Conservation (phyloP, 306 rosid species). For the Glycine latifolia region DNA sequence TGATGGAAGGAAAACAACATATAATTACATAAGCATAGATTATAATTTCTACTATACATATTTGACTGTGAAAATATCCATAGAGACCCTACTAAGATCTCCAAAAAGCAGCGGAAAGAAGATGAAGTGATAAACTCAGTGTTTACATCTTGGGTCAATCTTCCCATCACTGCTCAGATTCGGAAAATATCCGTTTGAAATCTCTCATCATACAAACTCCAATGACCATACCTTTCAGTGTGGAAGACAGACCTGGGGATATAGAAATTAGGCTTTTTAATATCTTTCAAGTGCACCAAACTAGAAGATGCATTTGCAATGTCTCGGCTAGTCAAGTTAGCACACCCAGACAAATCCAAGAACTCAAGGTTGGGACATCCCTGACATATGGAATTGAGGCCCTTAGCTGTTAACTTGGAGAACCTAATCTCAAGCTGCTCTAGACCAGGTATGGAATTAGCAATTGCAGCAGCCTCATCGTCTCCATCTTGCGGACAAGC, state of each 20-base stretch:
- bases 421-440: conserved; percentile 80
- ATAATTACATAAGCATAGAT: conserved; percentile 41
- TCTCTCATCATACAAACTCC: conserved; percentile 89
- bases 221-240: conserved; percentile 71
- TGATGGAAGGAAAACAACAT: conserved; percentile 26
- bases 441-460: conserved; percentile 73
- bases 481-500: conserved; percentile 91
- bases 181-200: conserved; percentile 88
- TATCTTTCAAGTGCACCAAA: conserved; percentile 41
- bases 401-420: conserved; percentile 72
- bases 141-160: conserved; percentile 22
- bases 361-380: conserved; percentile 77
- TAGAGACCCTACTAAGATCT: conserved; percentile 32
- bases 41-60: conserved; percentile 40
- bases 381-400: conserved; percentile 63
- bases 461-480: conserved; percentile 83
- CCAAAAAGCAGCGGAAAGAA: conserved; percentile 31
- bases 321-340: conserved; percentile 76
- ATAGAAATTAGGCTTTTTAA: conserved; percentile 56
- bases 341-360: conserved; percentile 87
- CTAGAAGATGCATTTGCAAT: conserved; percentile 64
- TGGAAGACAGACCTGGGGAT: conserved; percentile 54
- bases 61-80: conserved; percentile 23
- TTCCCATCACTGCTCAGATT: conserved; percentile 52
- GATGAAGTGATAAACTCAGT: conserved; percentile 23